Conservation (phyloP, 78 protist genomes). For the Neovahlkampfia damariscottae region DNA sequence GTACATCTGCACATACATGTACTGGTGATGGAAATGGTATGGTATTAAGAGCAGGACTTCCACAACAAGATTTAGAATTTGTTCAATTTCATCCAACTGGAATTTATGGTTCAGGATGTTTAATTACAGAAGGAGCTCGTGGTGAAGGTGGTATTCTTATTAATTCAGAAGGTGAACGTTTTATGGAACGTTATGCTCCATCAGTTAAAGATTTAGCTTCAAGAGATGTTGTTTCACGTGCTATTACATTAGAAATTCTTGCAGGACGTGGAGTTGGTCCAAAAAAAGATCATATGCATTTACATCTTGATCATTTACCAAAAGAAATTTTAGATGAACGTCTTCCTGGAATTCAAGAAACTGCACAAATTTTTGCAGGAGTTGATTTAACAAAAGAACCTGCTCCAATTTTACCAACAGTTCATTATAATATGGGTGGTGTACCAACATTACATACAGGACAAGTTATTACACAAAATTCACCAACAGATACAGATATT, state of each 20-base stretch:
- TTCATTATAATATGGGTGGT: constrained; percentile 99
- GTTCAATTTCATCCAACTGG: constrained; percentile 99
- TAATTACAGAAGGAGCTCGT: constrained; percentile 97
- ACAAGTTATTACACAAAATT: constrained; percentile 46
- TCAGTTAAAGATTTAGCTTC: constrained; percentile 95
- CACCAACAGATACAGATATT: constrained; percentile 28
- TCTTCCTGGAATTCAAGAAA: constrained; percentile 94
- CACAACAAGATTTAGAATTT: constrained; percentile 81
- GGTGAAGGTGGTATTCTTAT: constrained; percentile 98
- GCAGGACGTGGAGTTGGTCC: constrained; percentile 85
- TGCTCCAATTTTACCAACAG: constrained; percentile 96
- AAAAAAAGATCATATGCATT: constrained; percentile 86
- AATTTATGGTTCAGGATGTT: constrained; percentile 95
- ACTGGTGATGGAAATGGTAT: constrained; percentile 98
- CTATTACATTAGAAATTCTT: constrained; percentile 91
- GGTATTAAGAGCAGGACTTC: constrained; percentile 86
- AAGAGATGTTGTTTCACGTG: constrained; percentile 97
- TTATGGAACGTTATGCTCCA: constrained; percentile 98
- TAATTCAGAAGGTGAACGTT: constrained; percentile 93
- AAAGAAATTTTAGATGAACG: constrained; percentile 61
- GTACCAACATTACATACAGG: constrained; percentile 90
- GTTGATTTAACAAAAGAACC: constrained; percentile 98
- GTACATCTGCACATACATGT: constrained; percentile 96
- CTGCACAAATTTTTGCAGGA: constrained; percentile 96
- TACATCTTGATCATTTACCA: constrained; percentile 61